Base-by-base conservation (phyloP, 78 protist genomes). In the Dictyostelium intermedium region DNA sequence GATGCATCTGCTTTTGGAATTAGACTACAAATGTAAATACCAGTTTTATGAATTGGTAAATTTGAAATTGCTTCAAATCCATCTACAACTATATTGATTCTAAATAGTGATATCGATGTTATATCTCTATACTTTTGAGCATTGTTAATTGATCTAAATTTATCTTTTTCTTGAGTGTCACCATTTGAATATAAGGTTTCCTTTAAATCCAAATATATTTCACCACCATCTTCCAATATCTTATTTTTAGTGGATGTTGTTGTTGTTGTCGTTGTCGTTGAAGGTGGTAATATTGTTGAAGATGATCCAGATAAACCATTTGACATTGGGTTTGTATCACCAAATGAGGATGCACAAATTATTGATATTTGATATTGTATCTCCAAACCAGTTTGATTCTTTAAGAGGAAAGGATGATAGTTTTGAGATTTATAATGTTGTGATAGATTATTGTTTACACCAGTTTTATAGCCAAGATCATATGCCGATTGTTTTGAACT, bases 11-110 rank as follows among this genome's bases (percentile, higher is more conserved):
- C 1, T 32, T 50, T 27, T n/a, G 73, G 74, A 1, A 25, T 53
- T 1, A 85, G 41, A 35, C 47, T 81, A 47, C 84, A 80, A 14
- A 89, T 30, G 20, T 80, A 45, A 32, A 69, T 81, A 7, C 85
- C 94, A 78, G 56, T 56, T 47, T 37, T 60, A 25, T 89, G 82
- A 34, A 89, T 69, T 39, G 94, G 94, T 27, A 89, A 66, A 89
- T 78, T 72, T 2, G 35, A 41, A 30, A 89, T 80, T 16, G 84
- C 34, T 69, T 43, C 43, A 41, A 39, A 89, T 0, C 85, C 87
- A 35, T 30, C 69, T 5, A 89, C 41, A 7, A 25, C 35, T 25
- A 89, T 63, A 34, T 80, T 78, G 61, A 89, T 37, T 39, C 82
- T 37, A 34, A 63, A 89, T 25, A 23, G 18, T 32, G 94, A 80